These are phyloP conservation scores for Oleoguttula mirabilis DNA, from an alignment of 495 filamentous ascomycete genomes.

Conservation along the genomic window DNA sequence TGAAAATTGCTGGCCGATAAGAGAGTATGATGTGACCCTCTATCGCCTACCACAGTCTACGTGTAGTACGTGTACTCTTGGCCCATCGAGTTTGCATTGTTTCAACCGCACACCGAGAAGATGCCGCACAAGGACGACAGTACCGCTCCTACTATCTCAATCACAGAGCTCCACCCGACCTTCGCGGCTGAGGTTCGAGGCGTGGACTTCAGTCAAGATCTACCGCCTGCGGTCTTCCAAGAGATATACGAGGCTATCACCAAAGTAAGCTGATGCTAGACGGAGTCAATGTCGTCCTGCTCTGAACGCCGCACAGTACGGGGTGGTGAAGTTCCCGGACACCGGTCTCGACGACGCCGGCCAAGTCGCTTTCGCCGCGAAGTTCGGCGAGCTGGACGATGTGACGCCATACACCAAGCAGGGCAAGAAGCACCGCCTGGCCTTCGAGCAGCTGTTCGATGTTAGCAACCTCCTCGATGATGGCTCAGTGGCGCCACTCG, in stretches of 20 bases:
- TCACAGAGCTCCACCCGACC: constrained; percentile 40
- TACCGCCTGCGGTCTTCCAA: constrained; percentile 35
- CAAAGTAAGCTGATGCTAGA: constrained; percentile 29
- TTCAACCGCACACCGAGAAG: not conserved
- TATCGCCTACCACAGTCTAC: not conserved
- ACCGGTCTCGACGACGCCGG: constrained; percentile 39
- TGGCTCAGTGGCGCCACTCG: constrained; percentile 11
- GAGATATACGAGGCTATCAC: constrained; percentile 40
- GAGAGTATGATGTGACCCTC: not conserved
- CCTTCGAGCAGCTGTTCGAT: constrained; percentile 13
- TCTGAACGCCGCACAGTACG: constrained; percentile 35
- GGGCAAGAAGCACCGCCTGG: constrained; percentile 15
- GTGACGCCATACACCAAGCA: constrained; percentile 14
- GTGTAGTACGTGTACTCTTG: not conserved
- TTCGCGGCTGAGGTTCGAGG: constrained; percentile 44
- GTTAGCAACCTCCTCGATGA: constrained; percentile 15
- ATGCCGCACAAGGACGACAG: constrained; percentile 11
- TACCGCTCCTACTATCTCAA: not conserved
- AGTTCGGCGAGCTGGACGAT: constrained; percentile 16
- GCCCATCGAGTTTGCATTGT: not conserved
- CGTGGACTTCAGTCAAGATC: constrained; percentile 35
- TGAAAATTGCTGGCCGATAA: not conserved
- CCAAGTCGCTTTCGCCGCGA: constrained; percentile 38
- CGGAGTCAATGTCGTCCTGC: not conserved
- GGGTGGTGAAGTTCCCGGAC: constrained; percentile 42